phyloP scores from a whole-genome alignment of 805 yeast genomes.

The Candida andamanensis region DNA sequence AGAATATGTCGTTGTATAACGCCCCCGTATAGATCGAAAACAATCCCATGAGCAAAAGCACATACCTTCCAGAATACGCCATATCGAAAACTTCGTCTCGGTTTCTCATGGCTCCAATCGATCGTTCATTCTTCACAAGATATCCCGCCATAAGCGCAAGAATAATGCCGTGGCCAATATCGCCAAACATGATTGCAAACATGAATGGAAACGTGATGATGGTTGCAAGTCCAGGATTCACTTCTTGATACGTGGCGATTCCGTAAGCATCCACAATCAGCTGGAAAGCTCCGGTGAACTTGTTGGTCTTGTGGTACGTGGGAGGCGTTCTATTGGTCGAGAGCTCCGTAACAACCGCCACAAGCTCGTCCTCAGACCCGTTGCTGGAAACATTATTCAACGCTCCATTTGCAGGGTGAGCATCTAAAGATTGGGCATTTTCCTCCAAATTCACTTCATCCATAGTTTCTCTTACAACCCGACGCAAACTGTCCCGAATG shows the following conservation, averaged over 20 bases:
- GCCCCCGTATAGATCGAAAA: constrained; percentile 74
- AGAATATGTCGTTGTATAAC: constrained; percentile 66
- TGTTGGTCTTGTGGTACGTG: constrained; percentile 65
- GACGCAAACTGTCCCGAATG: constrained; percentile 36
- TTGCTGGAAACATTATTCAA: constrained; percentile 14
- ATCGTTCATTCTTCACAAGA: constrained; percentile 51
- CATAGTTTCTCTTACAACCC: constrained; percentile 35
- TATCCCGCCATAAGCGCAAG: constrained; percentile 50
- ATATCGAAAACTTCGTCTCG: constrained; percentile 73
- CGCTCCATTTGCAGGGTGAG: constrained; percentile 17
- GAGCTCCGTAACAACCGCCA: constrained; percentile 52
- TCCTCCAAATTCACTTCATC: constrained; percentile 13
- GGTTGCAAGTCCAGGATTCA: constrained; percentile 71
- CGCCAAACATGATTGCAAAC: constrained; percentile 85
- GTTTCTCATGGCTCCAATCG: constrained; percentile 47
- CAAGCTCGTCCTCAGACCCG: constrained; percentile 15
- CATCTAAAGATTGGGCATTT: constrained; percentile 8
- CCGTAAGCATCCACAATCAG: constrained; percentile 74
- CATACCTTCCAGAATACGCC: constrained; percentile 71
- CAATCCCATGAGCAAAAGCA: constrained; percentile 62
- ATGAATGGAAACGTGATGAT: constrained; percentile 73
- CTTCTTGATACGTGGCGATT: constrained; percentile 68
- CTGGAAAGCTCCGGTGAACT: constrained; percentile 66
- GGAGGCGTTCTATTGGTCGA: constrained; percentile 66
- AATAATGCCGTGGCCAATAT: constrained; percentile 71